Conservation (phyloP, 2,329 filamentous ascomycete species). For the Cordyceps fumosorosea region DNA sequence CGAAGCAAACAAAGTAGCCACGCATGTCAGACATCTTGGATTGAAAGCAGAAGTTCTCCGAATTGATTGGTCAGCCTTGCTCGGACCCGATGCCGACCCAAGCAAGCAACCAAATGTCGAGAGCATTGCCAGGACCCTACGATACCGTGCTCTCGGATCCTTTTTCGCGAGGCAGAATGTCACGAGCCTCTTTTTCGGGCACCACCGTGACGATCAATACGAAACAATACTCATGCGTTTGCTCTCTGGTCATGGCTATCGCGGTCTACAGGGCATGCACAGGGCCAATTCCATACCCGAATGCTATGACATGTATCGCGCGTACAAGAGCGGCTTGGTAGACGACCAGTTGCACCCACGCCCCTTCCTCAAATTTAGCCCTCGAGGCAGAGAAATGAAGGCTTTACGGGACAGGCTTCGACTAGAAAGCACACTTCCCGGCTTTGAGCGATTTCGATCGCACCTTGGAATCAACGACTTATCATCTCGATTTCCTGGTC, state of each 20-base stretch:
- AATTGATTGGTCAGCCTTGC: slow-evolving; percentile 42
- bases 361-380: slow-evolving; percentile 33
- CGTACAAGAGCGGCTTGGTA: slow-evolving; percentile 57
- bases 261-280: slow-evolving; percentile 67
- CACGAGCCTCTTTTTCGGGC: slow-evolving; percentile 64
- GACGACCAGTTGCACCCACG: slow-evolving; percentile 34
- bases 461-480: slow-evolving; percentile 16
- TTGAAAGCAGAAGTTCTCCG: slow-evolving; percentile 20
- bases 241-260: slow-evolving; percentile 56
- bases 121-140: slow-evolving; percentile 62
- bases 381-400: slow-evolving; percentile 24
- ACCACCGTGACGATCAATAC: slow-evolving; percentile 85
- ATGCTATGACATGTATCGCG: slow-evolving; percentile 67
- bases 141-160: slow-evolving; percentile 65
- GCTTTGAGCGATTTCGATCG: slow-evolving; percentile 9
- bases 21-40: slow-evolving; percentile 32
- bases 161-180: slow-evolving; percentile 49
- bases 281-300: slow-evolving; percentile 68
- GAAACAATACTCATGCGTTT: slow-evolving; percentile 84
- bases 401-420: slow-evolving; percentile 24
- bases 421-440: slow-evolving; percentile 1
- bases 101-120: slow-evolving; percentile 59
- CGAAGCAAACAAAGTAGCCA: slow-evolving; percentile 45
- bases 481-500: slow-evolving; percentile 23
- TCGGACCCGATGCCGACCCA: slow-evolving; percentile 26